A percentile compares a stretch with the other conserved stretches of the same genome.
Conservation (phyloP, 192 early-diverging fungal species). For the Gamsiella multidivaricata region DNA sequence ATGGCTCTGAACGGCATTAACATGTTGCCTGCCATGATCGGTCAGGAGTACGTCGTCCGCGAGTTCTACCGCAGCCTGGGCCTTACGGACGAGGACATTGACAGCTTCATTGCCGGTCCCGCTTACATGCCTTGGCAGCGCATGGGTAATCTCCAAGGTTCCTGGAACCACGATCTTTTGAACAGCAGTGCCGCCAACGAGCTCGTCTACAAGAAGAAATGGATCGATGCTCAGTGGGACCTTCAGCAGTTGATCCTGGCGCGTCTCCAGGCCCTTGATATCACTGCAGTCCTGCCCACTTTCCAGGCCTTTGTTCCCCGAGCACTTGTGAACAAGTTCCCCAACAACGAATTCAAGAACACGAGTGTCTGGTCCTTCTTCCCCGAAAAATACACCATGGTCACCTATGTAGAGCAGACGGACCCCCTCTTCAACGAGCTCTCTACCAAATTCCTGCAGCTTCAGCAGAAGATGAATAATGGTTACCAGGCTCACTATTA, state of each 20-base stretch:
- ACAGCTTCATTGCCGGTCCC: conserved; percentile 25
- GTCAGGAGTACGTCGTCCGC: conserved; percentile 34
- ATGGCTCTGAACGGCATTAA: conserved; percentile 44
- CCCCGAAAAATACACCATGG: conserved; percentile 22
- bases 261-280: conserved; percentile 18
- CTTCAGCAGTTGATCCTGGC: conserved; percentile 31
- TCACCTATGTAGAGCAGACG: conserved; percentile 33
- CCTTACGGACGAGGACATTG: conserved; percentile 14
- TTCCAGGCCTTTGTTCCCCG: conserved; percentile 41
- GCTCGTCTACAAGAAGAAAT: conserved; percentile 36
- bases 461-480: conserved; percentile 32
- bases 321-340: conserved; percentile 8
- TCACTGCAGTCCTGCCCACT: conserved; percentile 29
- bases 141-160: conserved; percentile 47
- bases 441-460: conserved; percentile 13
- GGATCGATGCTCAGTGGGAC: conserved; percentile 40
- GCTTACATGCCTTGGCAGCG: conserved; percentile 50
- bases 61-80: conserved; percentile 27
- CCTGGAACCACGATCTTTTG: conserved; percentile 27
- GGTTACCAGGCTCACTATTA: conserved; percentile 30
- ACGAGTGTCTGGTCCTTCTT: conserved; percentile 27
- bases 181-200: conserved; percentile 29
- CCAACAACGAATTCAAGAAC: conserved; percentile 23
- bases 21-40: conserved; percentile 35
- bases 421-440: conserved; percentile 33